Evolutionary conservation across 1,284 basidiomycete species (phyloP), one percentile per base, ranked within the genome.

Genomic region (Agroathelia rolfsii): DNA sequence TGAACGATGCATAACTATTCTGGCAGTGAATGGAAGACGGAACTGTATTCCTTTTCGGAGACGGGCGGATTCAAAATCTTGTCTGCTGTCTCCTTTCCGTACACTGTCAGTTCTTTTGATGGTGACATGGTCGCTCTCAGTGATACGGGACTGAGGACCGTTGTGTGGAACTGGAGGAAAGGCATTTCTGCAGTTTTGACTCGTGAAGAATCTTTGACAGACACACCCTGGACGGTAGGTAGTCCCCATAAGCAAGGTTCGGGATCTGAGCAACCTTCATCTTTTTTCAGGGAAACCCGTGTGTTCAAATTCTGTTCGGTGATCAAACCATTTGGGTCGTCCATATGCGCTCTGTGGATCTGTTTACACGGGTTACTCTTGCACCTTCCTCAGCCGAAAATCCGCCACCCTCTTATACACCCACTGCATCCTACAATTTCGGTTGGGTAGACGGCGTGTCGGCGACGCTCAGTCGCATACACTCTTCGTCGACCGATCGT

Each of bases 391-490:
- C 12, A 15, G 21, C 31, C 12, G 13, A 10, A 8, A 10, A 14
- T 9, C 22, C 37, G 16, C 18, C 15, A 22, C 38, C 18, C 11
- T 38, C 52, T 3, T 56, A 58, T 26, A 24, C 44, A 0, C 62
- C 72, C 4, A 44, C 69, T 16, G 59, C 61, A 0, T 53, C 40
- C 14, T 62, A 67, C 41, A 64, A 69, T 6, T 76, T 76, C 43
- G 75, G 75, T 13, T 78, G 75, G 76, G 64, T 76, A 6, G 76
- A 78, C 31, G 66, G 67, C 4, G 59, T 73, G 15, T 62, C 62
- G 1, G 60, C 69, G 1, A 47, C 61, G 0, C 44, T 59, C 34
- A 30, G 42, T 30, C 38, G 14, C 27, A 34, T 22, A 28, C 13
- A 14, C 28, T 28, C 40, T 24, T 11, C 12, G 30, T 23, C 17